phyloP scores from a whole-genome alignment of 192 early-diverging fungal species.

The Chytriomyces confervae region DNA sequence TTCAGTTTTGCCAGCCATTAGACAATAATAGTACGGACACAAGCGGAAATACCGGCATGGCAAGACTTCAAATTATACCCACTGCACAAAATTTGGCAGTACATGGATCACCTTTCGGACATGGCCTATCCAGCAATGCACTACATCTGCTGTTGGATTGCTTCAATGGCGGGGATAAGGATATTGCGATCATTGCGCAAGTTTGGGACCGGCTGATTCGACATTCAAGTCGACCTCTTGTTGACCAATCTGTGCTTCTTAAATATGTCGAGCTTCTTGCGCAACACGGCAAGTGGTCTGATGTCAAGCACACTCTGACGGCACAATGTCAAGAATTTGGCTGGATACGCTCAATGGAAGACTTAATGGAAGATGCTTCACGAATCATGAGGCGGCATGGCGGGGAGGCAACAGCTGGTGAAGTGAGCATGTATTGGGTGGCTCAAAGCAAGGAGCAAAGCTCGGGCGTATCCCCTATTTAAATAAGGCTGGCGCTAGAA shows the following conservation, averaged over 20 bases:
- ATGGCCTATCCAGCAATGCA: neutral
- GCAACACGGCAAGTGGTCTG: constrained; percentile 8
- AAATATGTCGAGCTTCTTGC: constrained; percentile 9
- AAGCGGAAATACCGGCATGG: neutral
- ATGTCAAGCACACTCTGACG: constrained; percentile 4
- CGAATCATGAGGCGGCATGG: constrained; percentile 1
- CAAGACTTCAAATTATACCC: neutral
- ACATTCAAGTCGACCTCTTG: neutral
- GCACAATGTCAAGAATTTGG: constrained; percentile 10
- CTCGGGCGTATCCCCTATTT: no score
- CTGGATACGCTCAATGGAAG: constrained; percentile 1
- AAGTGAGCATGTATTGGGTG: no score
- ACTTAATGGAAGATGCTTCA: neutral
- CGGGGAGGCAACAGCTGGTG: no score
- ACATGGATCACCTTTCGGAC: neutral
- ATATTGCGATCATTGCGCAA: neutral
- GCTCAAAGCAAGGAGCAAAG: no score
- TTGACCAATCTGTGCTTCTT: constrained; percentile 9
- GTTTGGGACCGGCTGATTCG: constrained; percentile 13
- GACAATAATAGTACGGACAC: no score
- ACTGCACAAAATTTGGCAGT: no score
- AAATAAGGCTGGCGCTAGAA: no score
- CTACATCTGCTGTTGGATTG: constrained; percentile 3
- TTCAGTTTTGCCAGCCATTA: neutral
- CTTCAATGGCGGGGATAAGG: constrained; percentile 11